A percentile compares a stretch with the other conserved stretches of the same genome.
These are phyloP conservation scores for Asterochloris erici DNA, from an alignment of 139 green algal genomes.

Conservation along the genomic window DNA sequence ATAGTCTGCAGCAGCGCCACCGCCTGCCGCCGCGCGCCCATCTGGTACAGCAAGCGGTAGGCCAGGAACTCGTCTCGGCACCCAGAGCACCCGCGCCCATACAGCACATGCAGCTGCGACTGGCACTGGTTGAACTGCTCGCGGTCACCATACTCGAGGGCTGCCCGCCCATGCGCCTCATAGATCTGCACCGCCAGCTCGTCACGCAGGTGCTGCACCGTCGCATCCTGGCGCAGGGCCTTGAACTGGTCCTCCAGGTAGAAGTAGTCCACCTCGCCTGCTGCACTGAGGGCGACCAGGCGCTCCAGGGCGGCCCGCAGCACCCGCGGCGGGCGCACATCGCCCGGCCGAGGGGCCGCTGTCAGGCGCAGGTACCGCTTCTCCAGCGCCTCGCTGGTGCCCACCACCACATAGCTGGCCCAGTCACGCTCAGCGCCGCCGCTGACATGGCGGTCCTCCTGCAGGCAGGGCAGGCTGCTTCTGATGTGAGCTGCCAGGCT, in stretches of 20 bases:
- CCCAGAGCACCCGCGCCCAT: constrained; percentile 40
- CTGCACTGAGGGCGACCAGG: constrained; percentile 46
- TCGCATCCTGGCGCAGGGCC: constrained; percentile 87
- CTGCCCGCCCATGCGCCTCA: constrained; percentile 72
- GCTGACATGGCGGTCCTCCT: too few relatives aligned
- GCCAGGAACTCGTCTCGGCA: constrained; percentile 54
- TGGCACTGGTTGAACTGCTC: constrained; percentile 93
- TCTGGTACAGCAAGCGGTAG: constrained; percentile 67
- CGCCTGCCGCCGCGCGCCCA: constrained; percentile 33
- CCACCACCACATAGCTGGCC: constrained; percentile 45
- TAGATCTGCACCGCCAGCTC: constrained; percentile 72
- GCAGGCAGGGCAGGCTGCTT: too few relatives aligned
- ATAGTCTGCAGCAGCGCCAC: constrained; percentile 59
- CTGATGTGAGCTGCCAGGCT: too few relatives aligned
- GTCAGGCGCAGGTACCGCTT: constrained; percentile 91
- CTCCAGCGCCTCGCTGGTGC: constrained; percentile 69
- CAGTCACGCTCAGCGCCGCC: constrained; percentile 32
- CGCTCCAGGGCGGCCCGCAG: constrained; percentile 52
- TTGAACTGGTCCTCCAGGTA: constrained; percentile 89
- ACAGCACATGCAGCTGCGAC: constrained; percentile 64
- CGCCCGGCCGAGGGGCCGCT: constrained; percentile 52
- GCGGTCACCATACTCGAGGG: constrained; percentile 83
- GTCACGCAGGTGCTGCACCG: constrained; percentile 76
- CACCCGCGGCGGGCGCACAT: constrained; percentile 69
- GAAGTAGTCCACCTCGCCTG: constrained; percentile 55